Evolutionary conservation across 1,284 basidiomycete species (phyloP).

Genomic region (Cutaneotrichosporon mucoides): DNA sequence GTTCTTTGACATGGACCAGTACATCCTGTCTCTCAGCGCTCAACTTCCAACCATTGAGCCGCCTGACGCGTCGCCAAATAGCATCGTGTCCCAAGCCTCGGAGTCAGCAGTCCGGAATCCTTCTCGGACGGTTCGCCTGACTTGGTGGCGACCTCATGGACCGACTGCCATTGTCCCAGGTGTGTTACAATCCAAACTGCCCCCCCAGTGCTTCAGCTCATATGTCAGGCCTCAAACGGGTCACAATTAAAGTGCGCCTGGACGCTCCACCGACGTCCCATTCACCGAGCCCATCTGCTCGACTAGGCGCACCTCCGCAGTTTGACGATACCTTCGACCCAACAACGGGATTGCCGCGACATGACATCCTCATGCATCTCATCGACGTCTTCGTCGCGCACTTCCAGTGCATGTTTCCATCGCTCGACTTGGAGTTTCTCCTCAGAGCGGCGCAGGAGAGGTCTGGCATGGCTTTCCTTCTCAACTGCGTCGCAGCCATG

Average conservation of each 20-base stretch:
- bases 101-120: slow-evolving; percentile 6
- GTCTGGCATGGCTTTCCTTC: slow-evolving; percentile 21
- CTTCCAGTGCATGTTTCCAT: slow-evolving; percentile 27
- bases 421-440: slow-evolving; percentile 7
- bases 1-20: slow-evolving; percentile 24
- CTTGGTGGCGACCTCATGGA: slow-evolving; percentile 36
- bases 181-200: not conserved
- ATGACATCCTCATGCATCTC: slow-evolving; percentile 22
- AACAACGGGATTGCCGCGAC: slow-evolving; percentile 16
- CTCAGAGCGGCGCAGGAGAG: not conserved
- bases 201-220: not conserved
- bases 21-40: slow-evolving; percentile 27
- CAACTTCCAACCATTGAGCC: slow-evolving; percentile 28
- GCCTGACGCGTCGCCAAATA: slow-evolving; percentile 16
- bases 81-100: not conserved
- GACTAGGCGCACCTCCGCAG: too few species aligned
- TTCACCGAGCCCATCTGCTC: slow-evolving; percentile 11
- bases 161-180: slow-evolving; percentile 26
- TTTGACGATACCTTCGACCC: too few species aligned
- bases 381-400: slow-evolving; percentile 24
- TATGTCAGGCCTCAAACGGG: slow-evolving; percentile 23
- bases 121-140: slow-evolving; percentile 3
- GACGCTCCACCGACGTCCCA: not conserved
- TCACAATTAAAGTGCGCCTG: slow-evolving; percentile 28
- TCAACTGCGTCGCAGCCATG: slow-evolving; percentile 25